Percentiles rank a stretch among this genome's conserved stretches.
These are phyloP conservation scores for Asterionellopsis glacialis DNA, from an alignment of 108 stramenopile species.

Conservation along the genomic window DNA sequence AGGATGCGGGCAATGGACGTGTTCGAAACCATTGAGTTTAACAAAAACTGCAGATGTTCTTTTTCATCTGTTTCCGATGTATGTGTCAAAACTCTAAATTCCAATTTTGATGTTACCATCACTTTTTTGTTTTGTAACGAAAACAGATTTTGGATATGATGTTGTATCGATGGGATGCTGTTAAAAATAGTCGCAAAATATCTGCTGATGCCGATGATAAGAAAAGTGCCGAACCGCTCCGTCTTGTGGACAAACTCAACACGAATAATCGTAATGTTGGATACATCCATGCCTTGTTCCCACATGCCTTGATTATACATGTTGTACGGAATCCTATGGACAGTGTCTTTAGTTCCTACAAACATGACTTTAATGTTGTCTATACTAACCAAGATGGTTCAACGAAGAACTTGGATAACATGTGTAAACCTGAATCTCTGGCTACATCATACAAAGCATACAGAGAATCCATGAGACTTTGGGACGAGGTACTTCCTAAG, in stretches of 20 bases:
- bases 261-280: conserved; percentile 80
- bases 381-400: conserved; percentile 10
- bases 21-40: too few species aligned
- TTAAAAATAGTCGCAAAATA: conserved; percentile 35
- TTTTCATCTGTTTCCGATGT: too few species aligned
- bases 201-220: conserved; percentile 22
- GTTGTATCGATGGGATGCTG: conserved; percentile 54
- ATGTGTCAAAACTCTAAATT: too few species aligned
- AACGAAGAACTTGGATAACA: conserved; percentile 73
- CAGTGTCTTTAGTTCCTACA: conserved; percentile 76
- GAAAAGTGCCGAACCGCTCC: conserved; percentile 19
- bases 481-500: conserved; percentile 62
- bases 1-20: too few species aligned
- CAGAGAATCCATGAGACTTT: conserved; percentile 79
- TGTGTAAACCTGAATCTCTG: conserved; percentile 50
- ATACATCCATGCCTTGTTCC: conserved; percentile 86
- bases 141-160: conserved; percentile 54
- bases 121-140: too few species aligned
- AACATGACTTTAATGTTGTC: conserved; percentile 59
- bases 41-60: too few species aligned
- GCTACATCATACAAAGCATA: conserved; percentile 69
- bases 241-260: conserved; percentile 87
- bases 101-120: too few species aligned
- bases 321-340: conserved; percentile 84
- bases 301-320: conserved; percentile 81